Percentiles rank a stretch among this genome's conserved stretches.
These are phyloP conservation scores for Fraxinus cuspidata DNA, from an alignment of 257 asterid genomes.

Conservation along the genomic window DNA sequence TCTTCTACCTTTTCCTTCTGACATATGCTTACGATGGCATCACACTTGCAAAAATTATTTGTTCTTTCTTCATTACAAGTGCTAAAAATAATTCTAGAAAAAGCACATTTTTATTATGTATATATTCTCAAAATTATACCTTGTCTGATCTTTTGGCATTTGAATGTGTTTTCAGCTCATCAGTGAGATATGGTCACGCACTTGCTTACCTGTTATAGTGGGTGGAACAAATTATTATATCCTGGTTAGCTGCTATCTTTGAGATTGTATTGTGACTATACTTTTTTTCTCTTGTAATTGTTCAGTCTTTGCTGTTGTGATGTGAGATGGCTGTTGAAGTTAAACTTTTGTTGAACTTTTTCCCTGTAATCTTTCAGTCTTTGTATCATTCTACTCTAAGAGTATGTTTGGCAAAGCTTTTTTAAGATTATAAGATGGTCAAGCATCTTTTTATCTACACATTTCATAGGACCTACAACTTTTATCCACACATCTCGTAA, in stretches of 20 bases:
- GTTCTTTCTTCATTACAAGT: neutral
- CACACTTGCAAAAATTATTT: neutral
- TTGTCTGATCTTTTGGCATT: slow-evolving; percentile 29
- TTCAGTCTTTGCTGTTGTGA: slow-evolving; percentile 6
- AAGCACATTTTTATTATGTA: neutral
- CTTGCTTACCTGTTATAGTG: slow-evolving; percentile 83
- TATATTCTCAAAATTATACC: slow-evolving; percentile 8
- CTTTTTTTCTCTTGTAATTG: neutral
- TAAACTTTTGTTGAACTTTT: neutral
- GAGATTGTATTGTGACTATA: neutral
- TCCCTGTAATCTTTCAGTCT: neutral
- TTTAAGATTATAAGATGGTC: too few species aligned
- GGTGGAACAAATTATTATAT: slow-evolving; percentile 98
- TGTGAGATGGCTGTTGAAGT: neutral
- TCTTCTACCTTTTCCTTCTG: neutral
- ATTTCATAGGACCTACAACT: too few species aligned
- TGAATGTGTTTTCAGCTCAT: slow-evolving; percentile 55
- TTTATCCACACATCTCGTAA: too few species aligned
- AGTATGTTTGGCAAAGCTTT: too few species aligned
- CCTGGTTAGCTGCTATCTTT: slow-evolving; percentile 57
- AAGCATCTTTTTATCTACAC: too few species aligned
- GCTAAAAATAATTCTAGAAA: too few species aligned
- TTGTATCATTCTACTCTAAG: too few species aligned
- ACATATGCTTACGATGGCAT: neutral
- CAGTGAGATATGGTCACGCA: slow-evolving; percentile 72